Evolutionary conservation across 2,329 filamentous ascomycete genomes (phyloP).

Genomic region (Trichophaea hybrida): DNA sequence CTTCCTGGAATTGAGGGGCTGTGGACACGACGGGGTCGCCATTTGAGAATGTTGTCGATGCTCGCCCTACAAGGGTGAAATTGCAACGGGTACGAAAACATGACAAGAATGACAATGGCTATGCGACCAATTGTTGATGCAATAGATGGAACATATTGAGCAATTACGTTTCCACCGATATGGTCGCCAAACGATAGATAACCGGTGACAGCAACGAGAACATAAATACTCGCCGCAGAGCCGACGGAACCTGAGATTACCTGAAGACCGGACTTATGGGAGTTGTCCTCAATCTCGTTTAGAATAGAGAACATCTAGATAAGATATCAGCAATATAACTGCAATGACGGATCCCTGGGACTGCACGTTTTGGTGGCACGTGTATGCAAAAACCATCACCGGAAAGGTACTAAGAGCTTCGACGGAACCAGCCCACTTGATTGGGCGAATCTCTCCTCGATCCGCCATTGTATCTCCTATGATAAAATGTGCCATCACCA

Average conservation of each 20-base stretch:
- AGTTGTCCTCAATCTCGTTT: slow-evolving; percentile 82
- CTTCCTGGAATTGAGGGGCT: slow-evolving; percentile 37
- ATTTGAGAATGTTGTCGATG: slow-evolving; percentile 82
- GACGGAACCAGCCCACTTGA: slow-evolving; percentile 66
- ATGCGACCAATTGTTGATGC: slow-evolving; percentile 85
- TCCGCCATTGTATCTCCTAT: slow-evolving; percentile 60
- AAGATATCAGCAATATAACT: not conserved
- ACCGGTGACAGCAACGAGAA: slow-evolving; percentile 83
- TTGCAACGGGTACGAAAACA: slow-evolving; percentile 91
- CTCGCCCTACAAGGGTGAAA: slow-evolving; percentile 94
- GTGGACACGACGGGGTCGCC: slow-evolving; percentile 47
- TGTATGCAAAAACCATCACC: slow-evolving; percentile 97
- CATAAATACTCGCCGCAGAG: slow-evolving; percentile 70
- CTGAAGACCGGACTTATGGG: slow-evolving; percentile 58
- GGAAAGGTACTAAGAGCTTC: slow-evolving; percentile 73
- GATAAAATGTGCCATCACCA: slow-evolving; percentile 85
- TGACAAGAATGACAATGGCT: slow-evolving; percentile 88
- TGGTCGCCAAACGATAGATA: slow-evolving; percentile 90
- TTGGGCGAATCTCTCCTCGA: slow-evolving; percentile 57
- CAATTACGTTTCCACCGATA: slow-evolving; percentile 82
- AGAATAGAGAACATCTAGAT: slow-evolving; percentile 91
- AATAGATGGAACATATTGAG: slow-evolving; percentile 68
- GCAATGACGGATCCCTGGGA: not conserved
- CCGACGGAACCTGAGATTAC: slow-evolving; percentile 79
- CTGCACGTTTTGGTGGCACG: slow-evolving; percentile 88